These are phyloP conservation scores for Asclepias syriaca DNA, from an alignment of 257 asterid species.

Conservation along the genomic window DNA sequence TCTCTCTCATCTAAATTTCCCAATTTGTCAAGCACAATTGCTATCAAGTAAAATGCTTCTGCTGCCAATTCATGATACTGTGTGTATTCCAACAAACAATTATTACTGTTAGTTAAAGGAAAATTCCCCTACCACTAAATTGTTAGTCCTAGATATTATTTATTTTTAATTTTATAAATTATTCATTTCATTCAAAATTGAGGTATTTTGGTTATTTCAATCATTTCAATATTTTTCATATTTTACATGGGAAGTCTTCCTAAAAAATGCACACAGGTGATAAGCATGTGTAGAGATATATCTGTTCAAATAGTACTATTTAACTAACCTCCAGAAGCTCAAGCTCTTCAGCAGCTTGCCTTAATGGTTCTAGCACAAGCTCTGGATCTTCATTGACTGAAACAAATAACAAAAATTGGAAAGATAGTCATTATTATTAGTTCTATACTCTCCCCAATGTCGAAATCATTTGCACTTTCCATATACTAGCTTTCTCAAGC, in stretches of 20 bases:
- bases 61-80: conserved; percentile 92
- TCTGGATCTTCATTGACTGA: conserved; percentile 65
- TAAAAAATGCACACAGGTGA: neutral
- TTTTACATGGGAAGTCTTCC: no score
- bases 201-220: no score
- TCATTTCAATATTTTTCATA: no score
- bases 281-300: neutral
- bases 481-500: neutral
- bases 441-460: neutral
- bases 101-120: conserved; percentile 3
- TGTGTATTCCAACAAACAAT: conserved; percentile 8
- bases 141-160: no score
- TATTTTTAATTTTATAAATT: no score
- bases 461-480: neutral
- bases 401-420: conserved; percentile 14
- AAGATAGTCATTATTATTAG: conserved; percentile 8
- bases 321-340: conserved; percentile 74
- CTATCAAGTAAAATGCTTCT: conserved; percentile 88
- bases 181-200: no score
- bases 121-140: no score
- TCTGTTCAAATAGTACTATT: neutral
- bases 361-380: conserved; percentile 65
- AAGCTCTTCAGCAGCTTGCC: conserved; percentile 85
- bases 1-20: conserved; percentile 71
- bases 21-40: conserved; percentile 60